phyloP scores from a whole-genome alignment of 495 filamentous ascomycete genomes.

The Recurvomyces mirabilis region DNA sequence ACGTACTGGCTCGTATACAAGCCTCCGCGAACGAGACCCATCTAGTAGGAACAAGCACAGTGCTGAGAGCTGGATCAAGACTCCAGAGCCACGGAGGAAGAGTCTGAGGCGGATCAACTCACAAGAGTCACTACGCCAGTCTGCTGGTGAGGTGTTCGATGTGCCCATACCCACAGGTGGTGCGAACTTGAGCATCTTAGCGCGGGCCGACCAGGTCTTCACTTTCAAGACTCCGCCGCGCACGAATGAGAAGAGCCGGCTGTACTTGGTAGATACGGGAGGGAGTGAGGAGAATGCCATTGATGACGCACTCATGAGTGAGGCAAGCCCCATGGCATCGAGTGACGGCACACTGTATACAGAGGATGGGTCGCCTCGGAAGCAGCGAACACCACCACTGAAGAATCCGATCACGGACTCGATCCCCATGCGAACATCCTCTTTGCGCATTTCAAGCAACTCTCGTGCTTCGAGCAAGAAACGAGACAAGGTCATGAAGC shows the following conservation, averaged over 20 bases:
- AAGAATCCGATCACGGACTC: slow-evolving; percentile 16
- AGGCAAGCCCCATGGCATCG: no score
- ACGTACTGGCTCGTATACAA: slow-evolving; percentile 13
- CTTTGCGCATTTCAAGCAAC: slow-evolving; percentile 11
- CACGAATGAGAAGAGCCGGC: neutral
- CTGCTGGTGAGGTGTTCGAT: slow-evolving; percentile 1
- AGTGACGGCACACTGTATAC: no score
- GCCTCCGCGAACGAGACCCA: slow-evolving; percentile 7
- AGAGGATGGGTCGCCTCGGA: no score
- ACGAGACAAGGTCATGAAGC: slow-evolving; percentile 11
- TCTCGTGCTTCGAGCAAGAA: slow-evolving; percentile 1
- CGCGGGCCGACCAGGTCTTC: slow-evolving; percentile 17
- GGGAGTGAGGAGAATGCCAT: slow-evolving; percentile 11
- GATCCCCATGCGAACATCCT: slow-evolving; percentile 17
- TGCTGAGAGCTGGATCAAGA: slow-evolving; percentile 17
- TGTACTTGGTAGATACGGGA: slow-evolving; percentile 12
- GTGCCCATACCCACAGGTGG: neutral
- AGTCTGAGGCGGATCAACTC: slow-evolving; percentile 30
- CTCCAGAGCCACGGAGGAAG: slow-evolving; percentile 5
- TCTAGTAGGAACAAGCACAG: slow-evolving; percentile 20
- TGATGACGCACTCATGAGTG: no score
- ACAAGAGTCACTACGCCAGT: slow-evolving; percentile 20
- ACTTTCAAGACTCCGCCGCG: slow-evolving; percentile 8
- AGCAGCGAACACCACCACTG: no score
- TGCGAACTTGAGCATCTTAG: neutral